Base-by-base conservation (phyloP, 2,329 filamentous ascomycete genomes). In the Mycocentrospora acerina region DNA sequence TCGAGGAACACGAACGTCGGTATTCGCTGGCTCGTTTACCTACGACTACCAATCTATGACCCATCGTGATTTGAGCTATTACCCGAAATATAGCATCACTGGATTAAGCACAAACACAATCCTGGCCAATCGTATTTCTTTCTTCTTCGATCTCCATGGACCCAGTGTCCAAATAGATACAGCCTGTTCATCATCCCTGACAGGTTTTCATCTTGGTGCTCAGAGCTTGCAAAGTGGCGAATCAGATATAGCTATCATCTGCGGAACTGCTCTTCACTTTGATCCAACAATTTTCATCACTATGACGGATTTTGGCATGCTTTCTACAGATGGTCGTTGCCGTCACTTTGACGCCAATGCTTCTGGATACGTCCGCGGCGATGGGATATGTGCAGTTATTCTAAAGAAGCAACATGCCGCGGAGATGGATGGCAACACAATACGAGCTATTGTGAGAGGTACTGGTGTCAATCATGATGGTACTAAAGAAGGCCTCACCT, bases 381-480 rank as follows among this genome's bases (percentile, higher is more conserved):
- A 82, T 35, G 78, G 77, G 0, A 57, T 79, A 9, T 71, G 71
- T 1, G 60, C 66, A 0, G 46, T 82, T 0, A 58, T 81, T 0
- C 46, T 83, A 0, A 82, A 82, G 53, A 64, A 56, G 1, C 51
- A 82, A 1, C 60, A 53, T 4, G 57, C 68, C 1, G 80, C 80
- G 0, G 38, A 81, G 4, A 56, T 40, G 0, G 70, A 75, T 48
- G 69, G 69, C 1, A 73, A 77, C 42, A 49, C 64, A 3, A 71
- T 78, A 17, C 64, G 72, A 24, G 65, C 64, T 29, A 50, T 70
- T 6, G 57, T 71, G 12, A 54, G 60, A 0, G 64, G 58, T 16
- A 68, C 63, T 1, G 64, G 57, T 4, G 39, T 62, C 4, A 69
- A 69, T 22, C 56, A 60, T 14, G 70, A 73, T 32, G 71, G 72